Conservation (phyloP, 345 rosid genomes). For the Linum trigynum region DNA sequence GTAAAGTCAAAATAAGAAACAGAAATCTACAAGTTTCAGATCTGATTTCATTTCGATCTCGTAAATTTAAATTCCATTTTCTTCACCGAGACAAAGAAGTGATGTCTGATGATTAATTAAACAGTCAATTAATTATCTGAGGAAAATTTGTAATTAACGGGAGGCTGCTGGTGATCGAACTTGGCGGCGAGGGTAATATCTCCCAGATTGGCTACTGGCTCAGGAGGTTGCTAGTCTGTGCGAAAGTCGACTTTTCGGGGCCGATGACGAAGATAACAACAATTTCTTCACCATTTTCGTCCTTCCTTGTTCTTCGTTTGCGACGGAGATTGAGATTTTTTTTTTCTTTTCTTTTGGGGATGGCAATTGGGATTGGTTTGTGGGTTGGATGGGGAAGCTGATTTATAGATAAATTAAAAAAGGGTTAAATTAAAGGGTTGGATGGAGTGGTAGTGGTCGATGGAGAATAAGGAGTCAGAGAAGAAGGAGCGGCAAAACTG, state of each 20-base stretch:
- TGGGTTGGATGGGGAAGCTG: no score
- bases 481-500: slow-evolving; percentile 39
- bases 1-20: not conserved
- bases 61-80: no score
- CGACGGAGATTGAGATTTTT: not conserved
- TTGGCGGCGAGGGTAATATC: slow-evolving; percentile 23
- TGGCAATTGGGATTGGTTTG: not conserved
- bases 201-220: slow-evolving; percentile 43
- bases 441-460: slow-evolving; percentile 8
- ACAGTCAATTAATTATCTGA: not conserved
- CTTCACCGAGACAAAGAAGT: no score
- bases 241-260: slow-evolving; percentile 42
- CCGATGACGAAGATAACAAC: slow-evolving; percentile 13
- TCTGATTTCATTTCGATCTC: not conserved
- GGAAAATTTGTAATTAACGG: no score
- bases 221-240: slow-evolving; percentile 47
- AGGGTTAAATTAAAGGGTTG: not conserved
- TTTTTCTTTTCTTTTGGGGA: not conserved
- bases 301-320: slow-evolving; percentile 5
- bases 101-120: no score
- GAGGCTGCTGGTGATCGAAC: not conserved
- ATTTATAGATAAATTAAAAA: not conserved
- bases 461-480: slow-evolving; percentile 45
- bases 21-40: not conserved
- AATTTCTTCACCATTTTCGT: not conserved